A percentile compares a stretch with the other conserved stretches of the same genome.
Conservation (phyloP, 495 filamentous ascomycete species). For the Aspergillus nanangensis region DNA sequence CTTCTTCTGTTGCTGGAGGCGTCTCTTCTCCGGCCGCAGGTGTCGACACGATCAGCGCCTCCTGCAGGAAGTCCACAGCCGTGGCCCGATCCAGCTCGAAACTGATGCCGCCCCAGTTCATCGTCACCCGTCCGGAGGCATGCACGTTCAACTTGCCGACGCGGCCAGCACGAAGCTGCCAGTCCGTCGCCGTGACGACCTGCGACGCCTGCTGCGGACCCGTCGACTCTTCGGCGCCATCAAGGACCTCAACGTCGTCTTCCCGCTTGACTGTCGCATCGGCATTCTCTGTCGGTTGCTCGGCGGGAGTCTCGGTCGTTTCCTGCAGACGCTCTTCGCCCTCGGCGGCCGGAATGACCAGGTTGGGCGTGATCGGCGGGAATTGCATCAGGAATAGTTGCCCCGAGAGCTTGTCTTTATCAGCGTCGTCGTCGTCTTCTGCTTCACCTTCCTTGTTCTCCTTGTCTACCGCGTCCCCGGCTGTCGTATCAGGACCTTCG, state of each 20-base stretch:
- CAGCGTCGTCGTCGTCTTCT: conserved; percentile 23
- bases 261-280: conserved; percentile 29
- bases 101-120: conserved; percentile 48
- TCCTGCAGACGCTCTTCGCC: conserved; percentile 13
- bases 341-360: conserved; percentile 26
- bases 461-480: conserved; percentile 7
- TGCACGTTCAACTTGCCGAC: conserved; percentile 54
- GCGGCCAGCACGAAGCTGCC: conserved; percentile 49
- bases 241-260: conserved; percentile 28
- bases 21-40: conserved; percentile 21
- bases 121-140: conserved; percentile 41
- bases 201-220: conserved; percentile 12
- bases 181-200: conserved; percentile 35
- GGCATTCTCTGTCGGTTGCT: conserved; percentile 1
- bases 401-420: conserved; percentile 31
- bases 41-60: conserved; percentile 38
- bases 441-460: conserved; percentile 12
- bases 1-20: too few species aligned
- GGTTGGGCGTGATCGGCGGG: conserved; percentile 49
- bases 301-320: conserved; percentile 7
- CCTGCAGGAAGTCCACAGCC: conserved; percentile 41
- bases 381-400: conserved; percentile 53
- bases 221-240: conserved; percentile 16
- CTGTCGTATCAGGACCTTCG: conserved; percentile 6
- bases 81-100: conserved; percentile 42